Evolutionary conservation across 352 stramenopile genomes (phyloP), one percentile per base, ranked within the genome.

Genomic region (Pythium periplocum): DNA sequence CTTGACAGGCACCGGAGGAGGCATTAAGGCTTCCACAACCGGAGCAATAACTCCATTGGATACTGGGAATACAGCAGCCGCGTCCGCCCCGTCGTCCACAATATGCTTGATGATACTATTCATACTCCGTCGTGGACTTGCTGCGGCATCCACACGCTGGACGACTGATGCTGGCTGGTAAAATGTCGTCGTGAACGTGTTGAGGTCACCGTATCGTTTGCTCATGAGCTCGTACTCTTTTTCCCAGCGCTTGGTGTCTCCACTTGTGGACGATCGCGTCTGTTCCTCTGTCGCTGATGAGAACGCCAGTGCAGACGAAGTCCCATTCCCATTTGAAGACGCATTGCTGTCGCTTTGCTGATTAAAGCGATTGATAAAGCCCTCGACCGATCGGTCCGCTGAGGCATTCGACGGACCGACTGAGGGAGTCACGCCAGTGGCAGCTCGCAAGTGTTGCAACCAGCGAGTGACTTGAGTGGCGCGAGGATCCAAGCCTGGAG

Each of bases 361-460:
- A 1, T 65, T 66, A 36, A 83, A 71, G 9, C 78, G 75, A 35
- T 74, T 84, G 70, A 87, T 89, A 38, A 87, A 87, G 0, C 67
- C 75, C 37, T 89, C 71, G 4, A 89, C 55, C 7, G 78, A 83
- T 0, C 78, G 65, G 61, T 87, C 78, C 4, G 58, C 59, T 44
- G 5, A 57, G 9, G 34, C 53, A 26, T 49, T 40, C 10, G 50
- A 17, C 39, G 52, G 44, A 7, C 60, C 60, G 11, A 51, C 4
- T 2, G 51, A 45, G 45, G 49, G 54, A 11, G 43, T 53, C 9
- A 6, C 55, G 4, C 71, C 63, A 7, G 83, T 61, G 0, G 73
- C 75, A 26, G 59, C 60, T 2, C 73, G 70, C 4, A 86, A 59
- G 4, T 79, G 64, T 50, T 77, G 63, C 10, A 88, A 64, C 45